Evolutionary conservation across 2,329 filamentous ascomycete genomes (phyloP).

Genomic region (Helminthosporium solani): DNA sequence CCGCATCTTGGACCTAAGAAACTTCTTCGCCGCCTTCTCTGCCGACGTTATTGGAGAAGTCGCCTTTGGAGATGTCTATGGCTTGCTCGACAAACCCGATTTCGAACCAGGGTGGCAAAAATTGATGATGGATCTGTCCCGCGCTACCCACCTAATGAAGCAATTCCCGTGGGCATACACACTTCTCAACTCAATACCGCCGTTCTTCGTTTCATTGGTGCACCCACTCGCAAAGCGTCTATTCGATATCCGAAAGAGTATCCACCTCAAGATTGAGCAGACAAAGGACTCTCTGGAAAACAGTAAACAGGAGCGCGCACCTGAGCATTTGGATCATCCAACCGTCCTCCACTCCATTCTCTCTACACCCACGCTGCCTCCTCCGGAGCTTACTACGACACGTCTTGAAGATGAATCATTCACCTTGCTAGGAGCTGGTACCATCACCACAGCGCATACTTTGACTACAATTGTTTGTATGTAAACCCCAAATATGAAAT

Average conservation of each 20-base stretch:
- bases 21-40: conserved; percentile 19
- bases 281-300: not conserved
- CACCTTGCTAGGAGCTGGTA: conserved; percentile 34
- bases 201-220: conserved; percentile 19
- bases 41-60: conserved; percentile 25
- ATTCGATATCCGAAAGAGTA: conserved; percentile 22
- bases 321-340: conserved; percentile 8
- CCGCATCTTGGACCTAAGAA: conserved; percentile 14
- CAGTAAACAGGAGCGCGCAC: not conserved
- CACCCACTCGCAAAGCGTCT: conserved; percentile 26
- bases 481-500: not conserved
- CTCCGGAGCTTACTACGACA: conserved; percentile 13
- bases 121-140: conserved; percentile 29
- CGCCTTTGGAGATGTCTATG: conserved; percentile 19
- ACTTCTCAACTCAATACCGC: conserved; percentile 14
- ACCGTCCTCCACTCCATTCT: conserved; percentile 13
- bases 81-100: conserved; percentile 19
- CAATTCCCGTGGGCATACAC: conserved; percentile 20
- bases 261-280: conserved; percentile 13
- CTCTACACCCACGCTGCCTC: conserved; percentile 9
- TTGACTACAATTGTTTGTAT: conserved; percentile 26
- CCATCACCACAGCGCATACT: conserved; percentile 42
- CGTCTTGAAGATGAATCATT: conserved; percentile 15
- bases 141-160: conserved; percentile 30
- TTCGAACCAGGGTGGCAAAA: conserved; percentile 21